These are phyloP conservation scores for Kwoniella botswanensis DNA, from an alignment of 768 basidiomycete species.

Conservation along the genomic window DNA sequence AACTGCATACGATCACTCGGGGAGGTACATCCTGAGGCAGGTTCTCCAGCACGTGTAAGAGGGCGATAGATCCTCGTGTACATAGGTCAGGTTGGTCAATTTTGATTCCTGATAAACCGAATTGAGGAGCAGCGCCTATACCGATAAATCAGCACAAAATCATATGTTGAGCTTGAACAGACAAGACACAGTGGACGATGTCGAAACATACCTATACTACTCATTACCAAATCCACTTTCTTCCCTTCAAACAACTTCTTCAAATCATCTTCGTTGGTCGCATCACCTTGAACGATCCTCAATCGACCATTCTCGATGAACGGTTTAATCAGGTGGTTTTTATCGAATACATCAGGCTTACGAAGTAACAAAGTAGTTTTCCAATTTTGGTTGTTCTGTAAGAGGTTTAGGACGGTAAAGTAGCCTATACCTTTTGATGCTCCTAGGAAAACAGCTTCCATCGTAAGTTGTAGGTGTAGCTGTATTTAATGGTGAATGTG, in stretches of 20 bases:
- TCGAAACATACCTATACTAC: constrained; percentile 30
- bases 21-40: constrained; percentile 3
- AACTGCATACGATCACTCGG: constrained; percentile 21
- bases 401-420: constrained; percentile 14
- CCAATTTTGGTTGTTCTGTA: constrained; percentile 11
- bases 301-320: constrained; percentile 21
- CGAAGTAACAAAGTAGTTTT: constrained; percentile 22
- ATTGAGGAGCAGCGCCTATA: constrained; percentile 21
- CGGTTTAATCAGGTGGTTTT: constrained; percentile 12
- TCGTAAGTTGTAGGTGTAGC: neutral
- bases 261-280: constrained; percentile 26
- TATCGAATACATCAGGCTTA: constrained; percentile 26
- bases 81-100: constrained; percentile 35
- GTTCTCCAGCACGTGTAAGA: constrained; percentile 21
- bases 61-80: constrained; percentile 19
- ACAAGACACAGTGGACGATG: too few species aligned
- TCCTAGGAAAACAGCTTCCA: constrained; percentile 28
- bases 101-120: constrained; percentile 24
- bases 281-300: constrained; percentile 30
- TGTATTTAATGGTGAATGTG: too few species aligned
- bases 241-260: constrained; percentile 21
- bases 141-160: neutral
- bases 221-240: constrained; percentile 33
- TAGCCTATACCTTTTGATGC: constrained; percentile 32
- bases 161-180: too few species aligned